A percentile compares a stretch with the other conserved stretches of the same genome.
These are phyloP conservation scores for Dalbergia oliveri DNA, from an alignment of 306 rosid species.

Conservation along the genomic window DNA sequence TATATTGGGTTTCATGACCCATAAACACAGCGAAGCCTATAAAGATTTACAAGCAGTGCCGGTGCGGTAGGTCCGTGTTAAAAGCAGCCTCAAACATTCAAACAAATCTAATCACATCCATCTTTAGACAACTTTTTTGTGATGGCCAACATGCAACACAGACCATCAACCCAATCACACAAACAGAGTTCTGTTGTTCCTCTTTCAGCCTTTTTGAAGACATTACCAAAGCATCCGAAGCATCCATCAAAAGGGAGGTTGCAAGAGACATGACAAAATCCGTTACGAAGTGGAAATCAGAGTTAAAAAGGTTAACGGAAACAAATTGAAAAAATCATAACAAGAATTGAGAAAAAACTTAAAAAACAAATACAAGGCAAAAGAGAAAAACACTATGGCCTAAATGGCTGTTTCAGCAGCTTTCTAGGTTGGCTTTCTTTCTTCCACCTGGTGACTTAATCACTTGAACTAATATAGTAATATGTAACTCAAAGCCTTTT, in stretches of 20 bases:
- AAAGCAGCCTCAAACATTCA: slow-evolving; percentile 59
- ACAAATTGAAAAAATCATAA: not conserved
- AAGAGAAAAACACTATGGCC: slow-evolving; percentile 36
- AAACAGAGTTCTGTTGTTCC: slow-evolving; percentile 49
- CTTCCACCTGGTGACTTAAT: slow-evolving; percentile 41
- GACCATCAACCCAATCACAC: slow-evolving; percentile 65
- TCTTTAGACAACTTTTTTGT: slow-evolving; percentile 47
- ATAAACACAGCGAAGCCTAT: slow-evolving; percentile 47
- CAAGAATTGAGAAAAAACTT: slow-evolving; percentile 3
- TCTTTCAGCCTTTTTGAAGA: slow-evolving; percentile 60
- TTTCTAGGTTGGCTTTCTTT: slow-evolving; percentile 42
- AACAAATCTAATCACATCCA: slow-evolving; percentile 65
- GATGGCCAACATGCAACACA: slow-evolving; percentile 67
- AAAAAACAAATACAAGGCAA: slow-evolving; percentile 28
- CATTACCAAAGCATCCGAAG: slow-evolving; percentile 57
- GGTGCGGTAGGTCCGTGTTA: slow-evolving; percentile 49
- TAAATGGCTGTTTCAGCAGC: slow-evolving; percentile 51
- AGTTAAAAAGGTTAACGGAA: slow-evolving; percentile 17
- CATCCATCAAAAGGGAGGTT: slow-evolving; percentile 64
- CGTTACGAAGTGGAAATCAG: slow-evolving; percentile 13
- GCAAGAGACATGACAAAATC: slow-evolving; percentile 50
- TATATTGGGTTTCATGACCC: slow-evolving; percentile 50
- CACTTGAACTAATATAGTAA: slow-evolving; percentile 42
- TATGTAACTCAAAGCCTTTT: slow-evolving; percentile 45
- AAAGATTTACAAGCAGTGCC: slow-evolving; percentile 28